phyloP scores from a whole-genome alignment of 2,329 filamentous ascomycete species.

The Coleophoma crateriformis region DNA sequence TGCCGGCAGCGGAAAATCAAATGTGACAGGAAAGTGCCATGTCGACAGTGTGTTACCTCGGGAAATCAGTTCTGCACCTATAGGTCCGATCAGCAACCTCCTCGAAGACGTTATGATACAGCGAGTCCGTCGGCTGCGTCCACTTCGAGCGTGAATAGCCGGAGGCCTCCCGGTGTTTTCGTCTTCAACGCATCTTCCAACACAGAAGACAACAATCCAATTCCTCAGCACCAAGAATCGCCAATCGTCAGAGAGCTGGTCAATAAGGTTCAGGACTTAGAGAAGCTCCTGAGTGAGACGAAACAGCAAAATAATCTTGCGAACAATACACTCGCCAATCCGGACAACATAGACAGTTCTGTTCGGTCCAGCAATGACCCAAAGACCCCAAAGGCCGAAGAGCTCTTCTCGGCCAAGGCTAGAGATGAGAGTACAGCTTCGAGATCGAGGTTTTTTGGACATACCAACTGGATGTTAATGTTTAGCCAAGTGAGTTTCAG shows the following conservation, averaged over 20 bases:
- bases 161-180: not conserved
- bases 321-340: not conserved
- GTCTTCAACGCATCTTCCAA: not conserved
- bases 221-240: not conserved
- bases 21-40: constrained; percentile 3
- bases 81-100: not conserved
- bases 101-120: not conserved
- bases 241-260: not conserved
- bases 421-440: not conserved
- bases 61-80: not conserved
- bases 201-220: not conserved
- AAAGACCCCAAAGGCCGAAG: not conserved
- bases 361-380: too few relatives aligned
- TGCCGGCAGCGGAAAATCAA: constrained; percentile 4
- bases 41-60: not conserved
- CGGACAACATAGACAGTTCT: not conserved
- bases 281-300: not conserved
- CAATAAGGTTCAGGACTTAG: not conserved
- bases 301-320: not conserved
- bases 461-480: not conserved
- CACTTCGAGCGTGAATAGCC: not conserved
- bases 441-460: not conserved
- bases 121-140: constrained; percentile 2
- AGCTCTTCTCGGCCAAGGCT: not conserved
- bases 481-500: not conserved